phyloP scores from a whole-genome alignment of 352 stramenopile species.

The Globisporangium abappressorium region DNA sequence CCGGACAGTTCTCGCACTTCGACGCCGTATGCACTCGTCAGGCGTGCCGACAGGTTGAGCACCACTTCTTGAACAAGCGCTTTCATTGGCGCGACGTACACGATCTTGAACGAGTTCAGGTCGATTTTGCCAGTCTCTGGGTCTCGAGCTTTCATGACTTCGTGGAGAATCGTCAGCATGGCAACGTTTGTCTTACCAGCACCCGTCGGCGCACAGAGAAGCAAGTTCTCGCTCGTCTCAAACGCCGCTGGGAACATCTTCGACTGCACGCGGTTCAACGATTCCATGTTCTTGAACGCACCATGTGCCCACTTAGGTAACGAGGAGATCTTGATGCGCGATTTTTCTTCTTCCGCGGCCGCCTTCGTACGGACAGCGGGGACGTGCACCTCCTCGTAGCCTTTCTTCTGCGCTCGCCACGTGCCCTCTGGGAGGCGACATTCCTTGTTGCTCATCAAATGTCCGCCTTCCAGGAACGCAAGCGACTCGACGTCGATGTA shows the following conservation, averaged over 20 bases:
- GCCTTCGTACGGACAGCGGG: conserved; percentile 91
- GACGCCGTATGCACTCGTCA: conserved; percentile 93
- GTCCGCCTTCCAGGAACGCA: conserved; percentile 93
- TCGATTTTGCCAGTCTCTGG: conserved; percentile 88
- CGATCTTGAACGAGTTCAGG: conserved; percentile 98
- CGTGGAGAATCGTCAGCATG: conserved; percentile 98
- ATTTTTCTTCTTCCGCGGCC: conserved; percentile 67
- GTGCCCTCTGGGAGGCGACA: conserved; percentile 95
- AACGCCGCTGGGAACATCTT: conserved; percentile 95
- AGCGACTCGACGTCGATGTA: conserved; percentile 96
- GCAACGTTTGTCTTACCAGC: conserved; percentile 99
- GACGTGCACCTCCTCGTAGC: conserved; percentile 99
- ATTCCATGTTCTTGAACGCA: conserved; percentile 97
- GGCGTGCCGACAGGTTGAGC: conserved; percentile 94
- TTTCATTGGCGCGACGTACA: conserved; percentile 99
- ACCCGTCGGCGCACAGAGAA: conserved; percentile 98
- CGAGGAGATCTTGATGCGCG: conserved; percentile 86
- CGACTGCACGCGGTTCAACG: conserved; percentile 98
- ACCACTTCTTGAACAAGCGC: conserved; percentile 99
- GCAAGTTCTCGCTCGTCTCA: conserved; percentile 94
- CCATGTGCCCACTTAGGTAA: conserved; percentile 95
- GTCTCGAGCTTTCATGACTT: conserved; percentile 93
- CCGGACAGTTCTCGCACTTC: conserved; percentile 97
- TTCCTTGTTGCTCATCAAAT: conserved; percentile 99
- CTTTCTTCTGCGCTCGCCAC: conserved; percentile 97